A percentile compares a stretch with the other conserved stretches of the same genome.
phyloP scores from a whole-genome alignment of 202 grass and related monocot genomes.

The Carex arenaria region DNA sequence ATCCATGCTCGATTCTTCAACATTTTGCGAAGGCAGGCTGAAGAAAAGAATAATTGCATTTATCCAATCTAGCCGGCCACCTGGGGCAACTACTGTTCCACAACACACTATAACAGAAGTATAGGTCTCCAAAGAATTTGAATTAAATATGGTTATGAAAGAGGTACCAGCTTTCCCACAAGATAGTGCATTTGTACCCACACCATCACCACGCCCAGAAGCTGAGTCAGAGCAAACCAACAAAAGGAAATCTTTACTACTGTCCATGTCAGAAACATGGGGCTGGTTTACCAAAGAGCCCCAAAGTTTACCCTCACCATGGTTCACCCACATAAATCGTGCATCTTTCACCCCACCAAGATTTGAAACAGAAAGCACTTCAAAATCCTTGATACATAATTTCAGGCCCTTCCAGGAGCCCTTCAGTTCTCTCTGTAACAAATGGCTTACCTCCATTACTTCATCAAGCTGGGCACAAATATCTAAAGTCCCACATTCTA shows the following conservation, averaged over 20 bases:
- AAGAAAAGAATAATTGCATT: conserved; percentile 57
- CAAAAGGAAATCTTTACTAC: conserved; percentile 58
- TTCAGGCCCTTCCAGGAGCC: conserved; percentile 72
- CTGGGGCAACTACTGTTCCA: conserved; percentile 83
- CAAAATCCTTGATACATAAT: conserved; percentile 66
- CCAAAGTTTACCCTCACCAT: conserved; percentile 80
- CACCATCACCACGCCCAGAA: conserved; percentile 74
- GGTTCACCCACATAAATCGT: conserved; percentile 68
- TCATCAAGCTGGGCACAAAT: conserved; percentile 59
- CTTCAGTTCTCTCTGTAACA: conserved; percentile 76
- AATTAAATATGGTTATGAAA: conserved; percentile 67
- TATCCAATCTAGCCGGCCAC: conserved; percentile 96
- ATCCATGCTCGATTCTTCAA: conserved; percentile 20
- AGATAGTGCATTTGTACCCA: conserved; percentile 76
- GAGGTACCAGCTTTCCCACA: conserved; percentile 66
- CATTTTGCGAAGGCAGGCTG: conserved; percentile 41
- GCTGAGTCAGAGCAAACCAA: conserved; percentile 63
- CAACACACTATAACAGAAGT: conserved; percentile 60
- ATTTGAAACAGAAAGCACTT: conserved; percentile 65
- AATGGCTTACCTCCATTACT: conserved; percentile 54
- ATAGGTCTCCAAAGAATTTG: conserved; percentile 60
- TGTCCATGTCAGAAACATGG: conserved; percentile 38
- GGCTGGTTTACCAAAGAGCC: conserved; percentile 42
- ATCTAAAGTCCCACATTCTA: conserved; percentile 73
- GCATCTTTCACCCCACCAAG: conserved; percentile 56